These are phyloP conservation scores for Taxawa tesnikishii DNA, from an alignment of 2,329 filamentous ascomycete species.

Conservation along the genomic window DNA sequence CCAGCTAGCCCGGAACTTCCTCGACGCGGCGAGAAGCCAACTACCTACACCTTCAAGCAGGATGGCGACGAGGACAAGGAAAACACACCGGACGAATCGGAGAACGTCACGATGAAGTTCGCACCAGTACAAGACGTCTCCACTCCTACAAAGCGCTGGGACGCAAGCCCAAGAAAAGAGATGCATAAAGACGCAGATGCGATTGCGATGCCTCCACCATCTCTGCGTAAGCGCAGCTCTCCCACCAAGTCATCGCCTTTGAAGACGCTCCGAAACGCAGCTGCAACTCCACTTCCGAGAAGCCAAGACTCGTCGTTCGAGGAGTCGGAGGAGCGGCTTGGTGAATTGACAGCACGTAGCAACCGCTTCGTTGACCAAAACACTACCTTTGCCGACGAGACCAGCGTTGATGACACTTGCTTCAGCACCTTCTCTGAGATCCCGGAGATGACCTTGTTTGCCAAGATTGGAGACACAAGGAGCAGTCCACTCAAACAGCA, in stretches of 20 bases:
- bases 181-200: slow-evolving; percentile 2
- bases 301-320: slow-evolving; percentile 4
- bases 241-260: slow-evolving; percentile 5
- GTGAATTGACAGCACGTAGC: too few species aligned
- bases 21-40: slow-evolving; percentile 2
- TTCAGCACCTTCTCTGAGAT: slow-evolving; percentile 86
- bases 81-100: neutral
- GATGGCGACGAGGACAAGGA: slow-evolving; percentile 2
- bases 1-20: slow-evolving; percentile 4
- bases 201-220: slow-evolving; percentile 3
- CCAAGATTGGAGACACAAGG: slow-evolving; percentile 49
- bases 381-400: slow-evolving; percentile 18
- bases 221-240: slow-evolving; percentile 14
- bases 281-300: slow-evolving; percentile 11
- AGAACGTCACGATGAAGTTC: slow-evolving; percentile 1
- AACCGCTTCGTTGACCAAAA: slow-evolving; percentile 4
- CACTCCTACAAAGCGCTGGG: slow-evolving; percentile 12
- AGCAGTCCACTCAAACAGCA: slow-evolving; percentile 7
- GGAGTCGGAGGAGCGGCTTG: neutral
- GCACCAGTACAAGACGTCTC: slow-evolving; percentile 14
- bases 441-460: slow-evolving; percentile 75
- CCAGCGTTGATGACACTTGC: slow-evolving; percentile 51
- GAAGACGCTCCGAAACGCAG: slow-evolving; percentile 5
- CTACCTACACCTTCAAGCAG: neutral
- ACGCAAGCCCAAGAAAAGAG: slow-evolving; percentile 10